A percentile compares a stretch with the other conserved stretches of the same genome.
phyloP scores from a whole-genome alignment of 352 stramenopile species.

The Plasmopara viticola region DNA sequence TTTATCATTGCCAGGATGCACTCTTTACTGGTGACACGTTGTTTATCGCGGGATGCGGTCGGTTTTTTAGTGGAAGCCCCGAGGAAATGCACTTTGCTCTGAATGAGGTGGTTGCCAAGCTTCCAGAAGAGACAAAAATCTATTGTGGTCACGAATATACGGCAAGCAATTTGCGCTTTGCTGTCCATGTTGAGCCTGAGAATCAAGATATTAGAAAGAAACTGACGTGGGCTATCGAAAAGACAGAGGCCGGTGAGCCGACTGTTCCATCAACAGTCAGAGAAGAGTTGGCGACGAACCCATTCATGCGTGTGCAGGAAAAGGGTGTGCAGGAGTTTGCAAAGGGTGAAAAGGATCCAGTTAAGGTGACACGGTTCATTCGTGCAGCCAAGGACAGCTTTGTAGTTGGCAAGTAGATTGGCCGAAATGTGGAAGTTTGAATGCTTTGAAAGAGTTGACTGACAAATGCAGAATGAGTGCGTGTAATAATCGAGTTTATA shows the following conservation, averaged over 20 bases:
- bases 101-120: slow-evolving; percentile 64
- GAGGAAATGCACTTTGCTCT: slow-evolving; percentile 83
- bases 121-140: slow-evolving; percentile 68
- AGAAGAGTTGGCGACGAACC: slow-evolving; percentile 69
- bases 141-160: slow-evolving; percentile 94
- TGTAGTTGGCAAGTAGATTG: slow-evolving; percentile 38
- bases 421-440: not conserved
- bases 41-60: slow-evolving; percentile 87
- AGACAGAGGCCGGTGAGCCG: slow-evolving; percentile 35
- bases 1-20: slow-evolving; percentile 56
- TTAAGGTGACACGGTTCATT: slow-evolving; percentile 53
- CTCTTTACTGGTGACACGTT: slow-evolving; percentile 91
- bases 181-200: slow-evolving; percentile 83
- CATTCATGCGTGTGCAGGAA: slow-evolving; percentile 70
- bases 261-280: slow-evolving; percentile 87
- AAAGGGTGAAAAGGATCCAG: slow-evolving; percentile 26
- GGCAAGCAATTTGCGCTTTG: slow-evolving; percentile 84
- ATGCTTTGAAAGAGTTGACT: no score
- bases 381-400: slow-evolving; percentile 60
- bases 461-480: no score
- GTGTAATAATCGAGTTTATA: no score
- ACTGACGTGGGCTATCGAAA: slow-evolving; percentile 41
- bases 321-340: slow-evolving; percentile 49
- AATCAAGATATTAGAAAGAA: slow-evolving; percentile 71
- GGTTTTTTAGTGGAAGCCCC: slow-evolving; percentile 77